Evolutionary conservation across 768 basidiomycete genomes (phyloP).

Genomic region (Dictyophora rubrovolvata): DNA sequence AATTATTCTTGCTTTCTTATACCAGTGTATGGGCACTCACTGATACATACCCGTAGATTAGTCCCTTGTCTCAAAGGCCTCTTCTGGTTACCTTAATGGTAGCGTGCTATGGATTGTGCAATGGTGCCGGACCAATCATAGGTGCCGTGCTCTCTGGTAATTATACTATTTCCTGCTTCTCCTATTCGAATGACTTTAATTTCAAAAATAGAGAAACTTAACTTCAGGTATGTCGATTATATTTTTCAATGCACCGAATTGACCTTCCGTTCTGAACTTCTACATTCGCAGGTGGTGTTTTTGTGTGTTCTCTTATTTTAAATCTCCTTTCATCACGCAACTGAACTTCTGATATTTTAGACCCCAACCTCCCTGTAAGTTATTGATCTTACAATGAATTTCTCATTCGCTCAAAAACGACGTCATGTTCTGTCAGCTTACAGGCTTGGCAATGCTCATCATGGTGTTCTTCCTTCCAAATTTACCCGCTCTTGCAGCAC

Average conservation of each 20-base stretch:
- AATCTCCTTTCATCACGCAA: too few relatives aligned
- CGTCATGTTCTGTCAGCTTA: not conserved
- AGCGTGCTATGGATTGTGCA: conserved; percentile 2
- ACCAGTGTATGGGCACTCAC: too few relatives aligned
- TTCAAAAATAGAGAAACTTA: not conserved
- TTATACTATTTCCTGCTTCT: not conserved
- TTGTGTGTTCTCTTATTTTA: not conserved
- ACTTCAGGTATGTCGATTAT: not conserved
- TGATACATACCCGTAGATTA: too few relatives aligned
- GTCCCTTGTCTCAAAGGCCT: not conserved
- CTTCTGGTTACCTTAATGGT: conserved; percentile 7
- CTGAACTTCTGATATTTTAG: too few relatives aligned
- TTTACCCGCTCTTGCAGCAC: not conserved
- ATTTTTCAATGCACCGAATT: too few relatives aligned
- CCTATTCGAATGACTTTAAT: too few relatives aligned
- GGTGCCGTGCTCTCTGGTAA: conserved; percentile 11
- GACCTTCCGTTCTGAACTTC: too few relatives aligned
- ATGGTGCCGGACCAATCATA: conserved; percentile 7
- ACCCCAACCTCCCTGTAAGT: not conserved
- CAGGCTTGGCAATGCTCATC: not conserved
- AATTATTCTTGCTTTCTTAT: not conserved
- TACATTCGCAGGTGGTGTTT: not conserved
- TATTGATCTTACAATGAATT: not conserved
- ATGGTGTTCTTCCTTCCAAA: not conserved
- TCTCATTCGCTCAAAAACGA: not conserved